Percentiles rank a stretch among this genome's conserved stretches.
Conservation (phyloP, 2,329 filamentous ascomycete genomes). For the Pezicula neosporulosa region DNA sequence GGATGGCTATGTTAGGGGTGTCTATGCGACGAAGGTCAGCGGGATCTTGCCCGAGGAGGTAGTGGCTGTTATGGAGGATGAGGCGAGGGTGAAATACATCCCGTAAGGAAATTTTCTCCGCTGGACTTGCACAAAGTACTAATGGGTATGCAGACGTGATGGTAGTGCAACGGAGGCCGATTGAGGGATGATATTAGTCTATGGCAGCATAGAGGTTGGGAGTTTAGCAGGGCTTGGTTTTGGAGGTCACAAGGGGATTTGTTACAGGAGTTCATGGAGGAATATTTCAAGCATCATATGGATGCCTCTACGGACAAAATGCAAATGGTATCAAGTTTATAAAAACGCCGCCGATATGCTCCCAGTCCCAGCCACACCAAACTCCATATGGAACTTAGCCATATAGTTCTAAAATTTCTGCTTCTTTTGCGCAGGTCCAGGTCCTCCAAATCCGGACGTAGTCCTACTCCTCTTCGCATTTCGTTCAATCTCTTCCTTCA, state of each 20-base stretch:
- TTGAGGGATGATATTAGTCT: conserved; percentile 5
- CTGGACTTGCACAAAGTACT: conserved; percentile 5
- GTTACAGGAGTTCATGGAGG: conserved; percentile 20
- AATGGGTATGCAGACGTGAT: conserved; percentile 42
- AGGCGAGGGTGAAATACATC: conserved; percentile 62
- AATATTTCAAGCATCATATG: conserved; percentile 5
- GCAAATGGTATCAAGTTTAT: conserved; percentile 6
- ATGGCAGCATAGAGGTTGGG: not conserved
- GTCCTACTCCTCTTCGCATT: conserved; percentile 58
- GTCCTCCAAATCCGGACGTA: conserved; percentile 39
- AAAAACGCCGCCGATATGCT: conserved; percentile 6
- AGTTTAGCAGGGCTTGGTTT: not conserved
- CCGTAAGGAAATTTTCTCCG: conserved; percentile 45
- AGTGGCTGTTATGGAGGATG: conserved; percentile 56
- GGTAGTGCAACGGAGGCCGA: conserved; percentile 43
- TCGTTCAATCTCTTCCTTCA: conserved; percentile 77
- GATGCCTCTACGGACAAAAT: conserved; percentile 12
- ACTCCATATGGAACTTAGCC: conserved; percentile 11
- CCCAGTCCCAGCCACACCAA: not conserved
- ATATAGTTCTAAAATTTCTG: conserved; percentile 33
- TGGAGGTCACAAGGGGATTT: conserved; percentile 8
- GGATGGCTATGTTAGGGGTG: conserved; percentile 80
- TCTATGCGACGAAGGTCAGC: conserved; percentile 93
- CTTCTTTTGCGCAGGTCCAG: conserved; percentile 50
- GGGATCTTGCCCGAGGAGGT: conserved; percentile 72